Evolutionary conservation across 1,284 basidiomycete genomes (phyloP).

Genomic region (Ganoderma lingzhi): DNA sequence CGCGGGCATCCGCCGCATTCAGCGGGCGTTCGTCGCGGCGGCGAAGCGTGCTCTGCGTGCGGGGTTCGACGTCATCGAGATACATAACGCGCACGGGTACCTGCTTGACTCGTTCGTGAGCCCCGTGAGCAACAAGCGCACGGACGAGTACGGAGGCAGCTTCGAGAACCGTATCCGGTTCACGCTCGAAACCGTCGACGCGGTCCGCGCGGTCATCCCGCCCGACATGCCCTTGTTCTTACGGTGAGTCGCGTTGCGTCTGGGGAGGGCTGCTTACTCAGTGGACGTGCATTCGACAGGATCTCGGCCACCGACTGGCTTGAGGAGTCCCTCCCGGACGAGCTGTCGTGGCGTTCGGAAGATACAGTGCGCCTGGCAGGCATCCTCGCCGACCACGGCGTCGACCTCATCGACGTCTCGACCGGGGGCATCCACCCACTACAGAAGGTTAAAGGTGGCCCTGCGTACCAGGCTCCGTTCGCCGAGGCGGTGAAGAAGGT

Average conservation of each 20-base stretch:
- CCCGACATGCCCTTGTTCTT: slow-evolving; percentile 34
- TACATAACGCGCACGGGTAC: slow-evolving; percentile 70
- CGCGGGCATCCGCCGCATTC: slow-evolving; percentile 64
- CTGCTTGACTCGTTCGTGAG: slow-evolving; percentile 62
- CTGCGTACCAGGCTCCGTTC: slow-evolving; percentile 59
- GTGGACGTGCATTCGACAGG: slow-evolving; percentile 42
- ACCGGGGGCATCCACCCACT: slow-evolving; percentile 56
- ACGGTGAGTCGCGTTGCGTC: slow-evolving; percentile 42
- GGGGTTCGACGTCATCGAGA: slow-evolving; percentile 46
- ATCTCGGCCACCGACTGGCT: slow-evolving; percentile 67
- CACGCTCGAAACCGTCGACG: slow-evolving; percentile 48
- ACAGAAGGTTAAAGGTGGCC: slow-evolving; percentile 40
- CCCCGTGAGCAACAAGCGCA: slow-evolving; percentile 72
- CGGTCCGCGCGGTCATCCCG: slow-evolving; percentile 44
- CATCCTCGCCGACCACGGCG: slow-evolving; percentile 58
- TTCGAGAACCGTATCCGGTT: slow-evolving; percentile 76
- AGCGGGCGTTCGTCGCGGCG: slow-evolving; percentile 65
- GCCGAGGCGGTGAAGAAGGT: slow-evolving; percentile 59
- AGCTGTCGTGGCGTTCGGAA: slow-evolving; percentile 59
- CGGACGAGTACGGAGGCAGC: slow-evolving; percentile 78
- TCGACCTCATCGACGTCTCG: slow-evolving; percentile 67
- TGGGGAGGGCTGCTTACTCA: not conserved
- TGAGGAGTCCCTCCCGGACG: slow-evolving; percentile 52
- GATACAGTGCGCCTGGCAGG: slow-evolving; percentile 59
- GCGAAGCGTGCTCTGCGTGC: slow-evolving; percentile 63